Percentiles rank a stretch among this genome's conserved stretches.
These are phyloP conservation scores for Tolypocladium cylindrosporum DNA, from an alignment of 2,329 filamentous ascomycete species.

Conservation along the genomic window DNA sequence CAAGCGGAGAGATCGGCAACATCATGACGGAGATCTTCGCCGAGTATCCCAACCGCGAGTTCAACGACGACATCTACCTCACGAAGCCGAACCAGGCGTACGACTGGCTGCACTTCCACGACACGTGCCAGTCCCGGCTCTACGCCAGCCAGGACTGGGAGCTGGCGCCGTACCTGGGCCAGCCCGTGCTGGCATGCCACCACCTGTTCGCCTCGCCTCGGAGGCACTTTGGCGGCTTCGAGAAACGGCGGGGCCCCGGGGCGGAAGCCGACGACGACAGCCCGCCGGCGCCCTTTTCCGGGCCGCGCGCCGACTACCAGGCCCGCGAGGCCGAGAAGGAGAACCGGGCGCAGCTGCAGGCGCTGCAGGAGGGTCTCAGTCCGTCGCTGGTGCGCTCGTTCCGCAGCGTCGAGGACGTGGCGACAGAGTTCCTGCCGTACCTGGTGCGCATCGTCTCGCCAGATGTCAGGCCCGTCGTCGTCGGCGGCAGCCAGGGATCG, in stretches of 20 bases:
- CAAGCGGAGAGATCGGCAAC: slow-evolving; percentile 67
- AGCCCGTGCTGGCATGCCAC: slow-evolving; percentile 83
- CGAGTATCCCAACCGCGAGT: slow-evolving; percentile 76
- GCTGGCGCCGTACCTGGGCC: slow-evolving; percentile 74
- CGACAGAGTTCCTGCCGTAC: slow-evolving; percentile 77
- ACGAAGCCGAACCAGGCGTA: slow-evolving; percentile 81
- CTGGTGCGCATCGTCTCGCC: slow-evolving; percentile 76
- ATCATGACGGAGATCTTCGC: slow-evolving; percentile 78
- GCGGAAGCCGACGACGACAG: slow-evolving; percentile 35
- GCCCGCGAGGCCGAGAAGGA: slow-evolving; percentile 74
- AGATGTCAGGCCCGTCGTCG: slow-evolving; percentile 81
- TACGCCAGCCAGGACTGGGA: slow-evolving; percentile 91
- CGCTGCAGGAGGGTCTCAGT: slow-evolving; percentile 62
- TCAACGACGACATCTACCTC: slow-evolving; percentile 85
- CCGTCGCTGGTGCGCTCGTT: slow-evolving; percentile 67
- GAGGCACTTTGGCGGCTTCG: slow-evolving; percentile 33
- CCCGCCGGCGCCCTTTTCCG: slow-evolving; percentile 64
- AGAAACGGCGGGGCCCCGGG: slow-evolving; percentile 33
- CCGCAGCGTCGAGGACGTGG: slow-evolving; percentile 66
- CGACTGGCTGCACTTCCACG: slow-evolving; percentile 94
- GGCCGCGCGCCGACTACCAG: slow-evolving; percentile 69
- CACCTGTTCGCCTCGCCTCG: slow-evolving; percentile 73
- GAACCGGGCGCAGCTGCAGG: slow-evolving; percentile 63
- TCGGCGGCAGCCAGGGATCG: slow-evolving; percentile 55
- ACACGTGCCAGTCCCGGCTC: slow-evolving; percentile 67